Evolutionary conservation across 2,329 filamentous ascomycete species (phyloP).

Genomic region (Amauroascus verrucosus): DNA sequence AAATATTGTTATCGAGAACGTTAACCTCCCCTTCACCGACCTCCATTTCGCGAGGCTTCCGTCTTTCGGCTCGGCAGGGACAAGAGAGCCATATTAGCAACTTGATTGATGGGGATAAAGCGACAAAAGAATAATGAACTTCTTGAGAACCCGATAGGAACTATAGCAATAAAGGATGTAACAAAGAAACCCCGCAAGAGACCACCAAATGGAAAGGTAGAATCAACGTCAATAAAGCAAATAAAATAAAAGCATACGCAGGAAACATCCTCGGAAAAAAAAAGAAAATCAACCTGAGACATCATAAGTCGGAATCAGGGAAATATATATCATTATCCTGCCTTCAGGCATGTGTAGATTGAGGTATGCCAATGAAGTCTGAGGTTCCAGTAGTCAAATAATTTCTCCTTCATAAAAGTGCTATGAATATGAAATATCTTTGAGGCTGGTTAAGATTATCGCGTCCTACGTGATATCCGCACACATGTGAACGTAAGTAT

Average conservation of each 20-base stretch:
- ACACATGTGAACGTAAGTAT: background rate
- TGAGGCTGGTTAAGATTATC: background rate
- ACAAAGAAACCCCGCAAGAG: background rate
- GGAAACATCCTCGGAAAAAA: background rate
- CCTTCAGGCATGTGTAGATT: background rate
- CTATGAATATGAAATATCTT: background rate
- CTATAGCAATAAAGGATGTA: too few relatives aligned
- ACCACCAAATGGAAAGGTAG: background rate
- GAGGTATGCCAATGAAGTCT: background rate
- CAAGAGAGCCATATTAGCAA: conserved; percentile 21
- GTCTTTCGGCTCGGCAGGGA: background rate
- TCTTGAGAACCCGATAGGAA: background rate
- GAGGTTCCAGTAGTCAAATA: background rate
- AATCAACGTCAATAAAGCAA: background rate
- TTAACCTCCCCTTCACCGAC: background rate
- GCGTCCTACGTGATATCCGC: background rate
- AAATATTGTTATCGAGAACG: background rate
- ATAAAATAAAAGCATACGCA: background rate
- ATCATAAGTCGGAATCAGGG: background rate
- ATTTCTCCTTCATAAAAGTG: background rate
- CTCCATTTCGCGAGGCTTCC: background rate
- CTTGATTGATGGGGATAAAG: conserved; percentile 19
- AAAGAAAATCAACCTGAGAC: background rate
- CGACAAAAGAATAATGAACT: background rate
- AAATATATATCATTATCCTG: background rate